Evolutionary conservation across 371 early-diverging fungal species (phyloP).

Genomic region (Haplosporangium sp.): DNA sequence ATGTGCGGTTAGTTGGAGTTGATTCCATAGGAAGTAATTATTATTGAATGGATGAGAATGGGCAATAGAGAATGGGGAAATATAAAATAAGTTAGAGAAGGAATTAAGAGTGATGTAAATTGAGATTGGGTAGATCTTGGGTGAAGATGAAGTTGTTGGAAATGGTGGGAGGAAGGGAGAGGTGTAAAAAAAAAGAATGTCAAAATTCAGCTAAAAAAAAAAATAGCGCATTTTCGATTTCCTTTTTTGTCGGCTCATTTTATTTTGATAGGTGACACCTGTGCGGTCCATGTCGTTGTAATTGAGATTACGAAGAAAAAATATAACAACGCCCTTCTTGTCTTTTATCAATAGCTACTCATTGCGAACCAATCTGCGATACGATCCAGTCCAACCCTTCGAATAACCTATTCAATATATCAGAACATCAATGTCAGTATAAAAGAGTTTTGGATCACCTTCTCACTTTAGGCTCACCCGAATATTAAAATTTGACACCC

Average conservation of each 20-base stretch:
- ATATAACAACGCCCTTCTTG: too few species aligned
- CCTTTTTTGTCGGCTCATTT: constrained; percentile 2
- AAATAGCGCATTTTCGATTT: constrained; percentile 7
- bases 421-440: background rate
- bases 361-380: constrained; percentile 59
- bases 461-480: background rate
- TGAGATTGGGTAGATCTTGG: background rate
- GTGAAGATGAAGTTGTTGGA: background rate
- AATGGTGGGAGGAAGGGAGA: background rate
- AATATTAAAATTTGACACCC: background rate
- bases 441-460: background rate
- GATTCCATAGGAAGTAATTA: background rate
- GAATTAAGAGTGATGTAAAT: background rate
- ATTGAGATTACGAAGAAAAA: too few species aligned
- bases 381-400: constrained; percentile 84
- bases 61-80: background rate
- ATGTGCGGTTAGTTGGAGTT: background rate
- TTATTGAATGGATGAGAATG: background rate
- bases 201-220: background rate
- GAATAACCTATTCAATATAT: constrained; percentile 60
- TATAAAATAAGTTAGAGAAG: background rate
- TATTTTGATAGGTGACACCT: constrained; percentile 1
- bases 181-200: background rate
- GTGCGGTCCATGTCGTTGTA: background rate
- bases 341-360: background rate